Evolutionary conservation across 306 rosid species (phyloP).

Genomic region (Ochetophila trinervis): DNA sequence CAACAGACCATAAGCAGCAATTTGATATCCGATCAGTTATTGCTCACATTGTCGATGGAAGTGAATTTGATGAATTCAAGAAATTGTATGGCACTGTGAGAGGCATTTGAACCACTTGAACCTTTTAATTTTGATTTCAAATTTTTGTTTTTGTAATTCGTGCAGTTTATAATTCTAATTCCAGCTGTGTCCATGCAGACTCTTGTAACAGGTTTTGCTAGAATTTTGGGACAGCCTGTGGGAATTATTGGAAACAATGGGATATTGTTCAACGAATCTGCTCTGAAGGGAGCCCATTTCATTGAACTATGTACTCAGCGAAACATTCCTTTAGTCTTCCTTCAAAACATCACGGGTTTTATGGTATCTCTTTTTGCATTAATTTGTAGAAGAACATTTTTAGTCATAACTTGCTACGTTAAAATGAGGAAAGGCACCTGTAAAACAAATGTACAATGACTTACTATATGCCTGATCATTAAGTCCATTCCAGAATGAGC

Average conservation of each 20-base stretch:
- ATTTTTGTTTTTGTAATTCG: conserved; percentile 8
- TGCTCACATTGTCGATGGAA: conserved; percentile 88
- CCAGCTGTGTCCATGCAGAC: conserved; percentile 70
- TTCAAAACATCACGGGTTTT: conserved; percentile 96
- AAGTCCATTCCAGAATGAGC: background rate
- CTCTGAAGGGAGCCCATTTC: conserved; percentile 95
- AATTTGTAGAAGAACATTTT: background rate
- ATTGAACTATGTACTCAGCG: conserved; percentile 83
- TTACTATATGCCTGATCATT: background rate
- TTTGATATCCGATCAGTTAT: conserved; percentile 87
- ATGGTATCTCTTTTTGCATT: conserved; percentile 53
- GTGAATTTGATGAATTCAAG: conserved; percentile 98
- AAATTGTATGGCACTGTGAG: conserved; percentile 97
- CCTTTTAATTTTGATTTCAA: conserved; percentile 15
- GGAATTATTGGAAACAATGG: conserved; percentile 96
- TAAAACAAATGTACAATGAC: background rate
- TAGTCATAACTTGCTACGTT: too few relatives aligned
- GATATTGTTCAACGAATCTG: conserved; percentile 86
- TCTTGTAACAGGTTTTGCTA: conserved; percentile 91
- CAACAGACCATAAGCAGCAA: conserved; percentile 80
- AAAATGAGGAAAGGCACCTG: background rate
- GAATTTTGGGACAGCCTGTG: conserved; percentile 88
- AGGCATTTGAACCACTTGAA: conserved; percentile 35
- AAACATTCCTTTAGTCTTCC: conserved; percentile 85
- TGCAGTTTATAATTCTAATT: conserved; percentile 11